phyloP scores from a whole-genome alignment of 495 filamentous ascomycete species.

The Xylaria castorea region DNA sequence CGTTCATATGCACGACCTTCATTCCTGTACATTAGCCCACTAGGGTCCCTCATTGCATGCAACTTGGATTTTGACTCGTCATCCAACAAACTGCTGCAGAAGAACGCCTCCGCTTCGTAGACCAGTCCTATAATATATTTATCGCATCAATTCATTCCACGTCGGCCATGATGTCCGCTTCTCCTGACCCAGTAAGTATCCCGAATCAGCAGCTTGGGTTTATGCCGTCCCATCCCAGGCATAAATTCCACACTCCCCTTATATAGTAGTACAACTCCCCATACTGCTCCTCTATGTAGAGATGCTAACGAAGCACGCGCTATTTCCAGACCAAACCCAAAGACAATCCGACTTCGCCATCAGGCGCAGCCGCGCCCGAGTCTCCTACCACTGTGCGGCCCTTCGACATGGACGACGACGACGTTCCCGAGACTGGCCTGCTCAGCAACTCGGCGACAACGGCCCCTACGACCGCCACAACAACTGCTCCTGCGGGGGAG shows the following conservation, averaged over 20 bases:
- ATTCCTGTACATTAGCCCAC: slow-evolving; percentile 25
- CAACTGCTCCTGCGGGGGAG: slow-evolving; percentile 49
- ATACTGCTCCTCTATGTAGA: neutral
- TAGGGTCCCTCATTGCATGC: slow-evolving; percentile 29
- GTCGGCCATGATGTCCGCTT: slow-evolving; percentile 46
- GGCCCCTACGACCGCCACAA: slow-evolving; percentile 49
- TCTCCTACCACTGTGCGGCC: slow-evolving; percentile 85
- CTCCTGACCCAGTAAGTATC: slow-evolving; percentile 50
- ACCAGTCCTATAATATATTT: neutral
- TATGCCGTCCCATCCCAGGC: slow-evolving; percentile 1
- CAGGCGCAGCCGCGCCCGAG: slow-evolving; percentile 59
- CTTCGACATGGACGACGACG: slow-evolving; percentile 87
- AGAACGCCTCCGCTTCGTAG: neutral
- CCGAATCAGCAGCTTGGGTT: slow-evolving; percentile 23
- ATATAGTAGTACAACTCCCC: neutral
- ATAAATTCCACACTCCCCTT: slow-evolving; percentile 27
- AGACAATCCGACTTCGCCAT: slow-evolving; percentile 29
- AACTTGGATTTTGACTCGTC: slow-evolving; percentile 12
- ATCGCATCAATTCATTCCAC: slow-evolving; percentile 12
- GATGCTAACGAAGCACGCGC: slow-evolving; percentile 6
- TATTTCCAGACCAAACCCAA: slow-evolving; percentile 43
- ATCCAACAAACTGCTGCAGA: slow-evolving; percentile 15
- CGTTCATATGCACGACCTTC: neutral
- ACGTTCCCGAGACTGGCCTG: slow-evolving; percentile 66
- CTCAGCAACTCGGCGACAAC: slow-evolving; percentile 48